Evolutionary conservation across 495 filamentous ascomycete genomes (phyloP), one percentile per base, ranked within the genome.

Genomic region (Corynascus novoguineensis): DNA sequence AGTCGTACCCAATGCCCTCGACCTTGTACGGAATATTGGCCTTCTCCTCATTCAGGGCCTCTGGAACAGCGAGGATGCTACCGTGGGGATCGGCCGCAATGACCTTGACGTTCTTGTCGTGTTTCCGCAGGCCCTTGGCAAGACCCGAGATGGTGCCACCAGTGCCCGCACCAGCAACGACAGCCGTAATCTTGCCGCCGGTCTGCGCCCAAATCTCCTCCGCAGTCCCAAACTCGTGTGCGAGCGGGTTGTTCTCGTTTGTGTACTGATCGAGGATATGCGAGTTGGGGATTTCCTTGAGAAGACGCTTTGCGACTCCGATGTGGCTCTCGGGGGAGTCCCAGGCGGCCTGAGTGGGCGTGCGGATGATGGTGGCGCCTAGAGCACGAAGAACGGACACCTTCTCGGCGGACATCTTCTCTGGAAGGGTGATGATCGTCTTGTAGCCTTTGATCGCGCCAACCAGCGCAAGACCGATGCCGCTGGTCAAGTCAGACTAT

Each of bases 401-500:
- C 70, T 99, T 99, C 73, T 99, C 93, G 27, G 90, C 83, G 6
- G 90, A 96, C 93, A 99, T 99, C 78, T 99, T 99, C 75, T 99
- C 93, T 35, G 93, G 93, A 3, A 99, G 83, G 0, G 93, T 99
- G 66, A 99, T 99, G 71, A 99, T 97, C 15, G 89, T 93, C 71
- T 92, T 93, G 75, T 99, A 98, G 49, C 88, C 92, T 76, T 97
- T 97, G 58, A 99, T 86, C 8, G 93, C 93, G 31, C 83, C 92
- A 15, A 97, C 92, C 41, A 99, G 79, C 17, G 93, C 93, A 48
- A 99, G 76, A 22, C 93, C 93, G 64, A 99, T 99, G 62, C 93
- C 93, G 68, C 85, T 89, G 56, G 6, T 22, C 17, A 3, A 0
- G 51, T 53, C 37, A 60, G 31, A 24, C 8, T 5, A 29, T 11